Conservation (phyloP, 2,329 filamentous ascomycete species). For the Talaromyces sp. region DNA sequence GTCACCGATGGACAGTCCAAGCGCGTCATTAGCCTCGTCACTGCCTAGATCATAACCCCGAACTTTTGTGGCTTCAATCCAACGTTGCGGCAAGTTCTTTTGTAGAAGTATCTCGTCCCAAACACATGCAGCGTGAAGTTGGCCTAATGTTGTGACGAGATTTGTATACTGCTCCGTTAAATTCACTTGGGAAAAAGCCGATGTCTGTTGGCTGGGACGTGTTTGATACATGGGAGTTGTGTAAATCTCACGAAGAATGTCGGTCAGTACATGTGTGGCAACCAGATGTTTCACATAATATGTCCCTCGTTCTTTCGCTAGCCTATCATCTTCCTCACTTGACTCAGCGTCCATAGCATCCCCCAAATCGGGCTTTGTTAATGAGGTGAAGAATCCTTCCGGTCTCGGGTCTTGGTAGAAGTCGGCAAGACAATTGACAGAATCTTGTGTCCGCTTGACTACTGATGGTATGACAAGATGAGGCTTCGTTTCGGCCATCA, state of each 20-base stretch:
- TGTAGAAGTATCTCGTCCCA: conserved; percentile 77
- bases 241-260: conserved; percentile 71
- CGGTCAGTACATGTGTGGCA: conserved; percentile 70
- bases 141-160: conserved; percentile 72
- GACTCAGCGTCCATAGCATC: conserved; percentile 31
- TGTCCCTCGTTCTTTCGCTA: conserved; percentile 57
- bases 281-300: conserved; percentile 73
- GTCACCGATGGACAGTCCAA: conserved; percentile 25
- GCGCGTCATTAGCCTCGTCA: conserved; percentile 41
- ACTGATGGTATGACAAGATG: conserved; percentile 78
- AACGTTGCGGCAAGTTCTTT: conserved; percentile 64
- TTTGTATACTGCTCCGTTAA: conserved; percentile 76
- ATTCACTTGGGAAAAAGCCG: conserved; percentile 71
- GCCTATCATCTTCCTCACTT: conserved; percentile 28
- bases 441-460: conserved; percentile 66
- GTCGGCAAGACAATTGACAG: conserved; percentile 64
- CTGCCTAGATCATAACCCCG: conserved; percentile 36
- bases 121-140: conserved; percentile 73
- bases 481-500: conserved; percentile 75
- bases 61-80: conserved; percentile 47
- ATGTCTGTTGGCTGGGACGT: conserved; percentile 56
- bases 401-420: conserved; percentile 55
- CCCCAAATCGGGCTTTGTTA: conserved; percentile 45
- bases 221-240: conserved; percentile 60
- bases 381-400: conserved; percentile 65